These are phyloP conservation scores for Caryopteris hybrid DNA, from an alignment of 305 asterid species.

Conservation along the genomic window DNA sequence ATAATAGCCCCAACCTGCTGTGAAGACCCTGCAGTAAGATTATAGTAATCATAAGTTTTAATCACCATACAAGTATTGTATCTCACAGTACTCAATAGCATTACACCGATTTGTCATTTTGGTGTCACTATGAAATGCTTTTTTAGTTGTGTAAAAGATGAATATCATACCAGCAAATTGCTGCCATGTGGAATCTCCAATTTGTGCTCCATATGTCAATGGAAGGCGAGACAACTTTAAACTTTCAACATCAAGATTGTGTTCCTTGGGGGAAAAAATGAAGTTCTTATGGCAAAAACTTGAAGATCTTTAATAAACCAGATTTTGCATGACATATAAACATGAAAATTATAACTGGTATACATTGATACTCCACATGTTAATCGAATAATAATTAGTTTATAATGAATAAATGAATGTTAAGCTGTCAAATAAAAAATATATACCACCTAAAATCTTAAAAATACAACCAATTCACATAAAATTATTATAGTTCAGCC, in stretches of 20 bases:
- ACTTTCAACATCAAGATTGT: constrained; percentile 87
- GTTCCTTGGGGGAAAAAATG: constrained; percentile 81
- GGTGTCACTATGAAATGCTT: not conserved
- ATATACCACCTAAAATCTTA: too few relatives aligned
- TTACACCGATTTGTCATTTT: not conserved
- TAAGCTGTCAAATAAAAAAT: too few relatives aligned
- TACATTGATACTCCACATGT: too few relatives aligned
- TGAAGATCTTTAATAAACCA: too few relatives aligned
- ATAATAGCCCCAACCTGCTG: constrained; percentile 48
- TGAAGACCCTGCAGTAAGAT: constrained; percentile 63
- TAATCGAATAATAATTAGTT: too few relatives aligned
- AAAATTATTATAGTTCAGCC: too few relatives aligned
- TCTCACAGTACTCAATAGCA: not conserved
- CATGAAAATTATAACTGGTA: too few relatives aligned
- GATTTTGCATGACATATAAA: too few relatives aligned
- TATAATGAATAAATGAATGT: too few relatives aligned
- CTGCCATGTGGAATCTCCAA: constrained; percentile 70
- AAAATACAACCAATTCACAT: too few relatives aligned
- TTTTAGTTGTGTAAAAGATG: not conserved
- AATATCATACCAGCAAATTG: constrained; percentile 62
- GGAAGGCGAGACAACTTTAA: constrained; percentile 83
- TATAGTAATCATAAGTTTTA: too few relatives aligned
- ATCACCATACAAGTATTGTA: not conserved
- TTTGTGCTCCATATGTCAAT: constrained; percentile 60
- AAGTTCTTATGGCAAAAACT: too few relatives aligned